A percentile compares a stretch with the other conserved stretches of the same genome.
Conservation (phyloP, 768 basidiomycete species). For the Suillus americanus region DNA sequence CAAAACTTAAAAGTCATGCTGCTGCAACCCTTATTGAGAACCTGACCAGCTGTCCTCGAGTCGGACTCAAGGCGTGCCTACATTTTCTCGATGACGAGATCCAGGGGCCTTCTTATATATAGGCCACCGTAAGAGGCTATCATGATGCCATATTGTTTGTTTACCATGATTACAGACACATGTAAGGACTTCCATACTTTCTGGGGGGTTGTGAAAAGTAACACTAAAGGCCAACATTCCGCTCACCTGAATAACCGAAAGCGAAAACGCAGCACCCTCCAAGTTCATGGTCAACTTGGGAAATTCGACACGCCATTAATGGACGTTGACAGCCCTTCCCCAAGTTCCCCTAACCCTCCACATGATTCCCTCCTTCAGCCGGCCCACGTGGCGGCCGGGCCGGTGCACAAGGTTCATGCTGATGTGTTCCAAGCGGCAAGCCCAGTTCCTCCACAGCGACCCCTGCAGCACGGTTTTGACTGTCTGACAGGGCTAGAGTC, state of each 20-base stretch:
- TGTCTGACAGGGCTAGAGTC: constrained; percentile 16
- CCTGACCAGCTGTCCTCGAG: constrained; percentile 15
- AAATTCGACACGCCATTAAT: constrained; percentile 53
- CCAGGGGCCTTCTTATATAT: constrained; percentile 10
- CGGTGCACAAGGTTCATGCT: no score
- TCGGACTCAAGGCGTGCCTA: constrained; percentile 13
- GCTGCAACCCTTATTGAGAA: constrained; percentile 19
- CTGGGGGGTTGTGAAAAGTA: background rate
- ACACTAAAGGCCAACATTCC: background rate
- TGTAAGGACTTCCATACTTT: no score
- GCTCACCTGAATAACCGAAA: constrained; percentile 47
- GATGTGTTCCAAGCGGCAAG: constrained; percentile 15
- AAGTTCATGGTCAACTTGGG: constrained; percentile 23
- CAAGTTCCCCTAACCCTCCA: constrained; percentile 6
- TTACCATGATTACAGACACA: no score
- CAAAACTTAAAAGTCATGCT: no score
- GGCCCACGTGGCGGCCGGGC: constrained; percentile 12
- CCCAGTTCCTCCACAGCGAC: constrained; percentile 39
- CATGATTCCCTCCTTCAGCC: constrained; percentile 30
- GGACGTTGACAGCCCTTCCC: constrained; percentile 36
- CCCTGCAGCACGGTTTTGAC: constrained; percentile 32
- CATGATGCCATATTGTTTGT: no score
- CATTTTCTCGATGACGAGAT: constrained; percentile 29
- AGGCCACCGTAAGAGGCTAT: no score
- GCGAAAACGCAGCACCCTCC: constrained; percentile 36